Conservation (phyloP, 331 rosid genomes). For the Cydonia oblonga region DNA sequence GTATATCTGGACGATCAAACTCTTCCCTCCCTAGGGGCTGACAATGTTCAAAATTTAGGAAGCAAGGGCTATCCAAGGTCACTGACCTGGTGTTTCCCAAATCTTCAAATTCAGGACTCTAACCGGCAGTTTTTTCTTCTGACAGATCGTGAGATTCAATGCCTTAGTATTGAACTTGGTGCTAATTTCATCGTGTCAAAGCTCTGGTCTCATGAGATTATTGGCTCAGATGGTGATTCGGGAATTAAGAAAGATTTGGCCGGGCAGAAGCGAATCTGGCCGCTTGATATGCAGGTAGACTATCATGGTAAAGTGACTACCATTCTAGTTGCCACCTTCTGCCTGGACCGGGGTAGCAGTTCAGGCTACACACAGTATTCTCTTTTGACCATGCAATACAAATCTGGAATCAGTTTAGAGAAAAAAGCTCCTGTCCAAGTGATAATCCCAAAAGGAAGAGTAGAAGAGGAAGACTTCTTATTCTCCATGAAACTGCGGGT, state of each 20-base stretch:
- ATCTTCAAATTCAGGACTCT: constrained; percentile 30
- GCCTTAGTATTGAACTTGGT: constrained; percentile 46
- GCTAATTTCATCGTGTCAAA: constrained; percentile 45
- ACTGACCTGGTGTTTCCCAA: constrained; percentile 60
- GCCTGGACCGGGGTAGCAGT: constrained; percentile 78
- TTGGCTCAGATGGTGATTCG: constrained; percentile 74
- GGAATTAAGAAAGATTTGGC: constrained; percentile 91
- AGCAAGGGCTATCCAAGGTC: constrained; percentile 89
- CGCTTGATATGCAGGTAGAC: constrained; percentile 76
- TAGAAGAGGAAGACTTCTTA: constrained; percentile 71
- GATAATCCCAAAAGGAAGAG: constrained; percentile 88
- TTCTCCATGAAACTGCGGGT: constrained; percentile 82
- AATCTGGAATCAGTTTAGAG: constrained; percentile 58
- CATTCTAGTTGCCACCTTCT: constrained; percentile 70
- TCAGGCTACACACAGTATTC: constrained; percentile 92
- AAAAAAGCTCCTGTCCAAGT: constrained; percentile 81
- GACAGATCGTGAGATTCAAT: constrained; percentile 73
- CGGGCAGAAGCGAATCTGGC: constrained; percentile 91
- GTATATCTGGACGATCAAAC: constrained; percentile 24
- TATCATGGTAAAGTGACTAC: constrained; percentile 66
- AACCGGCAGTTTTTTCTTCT: constrained; percentile 45
- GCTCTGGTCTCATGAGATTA: constrained; percentile 79
- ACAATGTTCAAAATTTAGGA: constrained; percentile 30
- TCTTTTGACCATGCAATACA: constrained; percentile 81
- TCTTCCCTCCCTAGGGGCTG: constrained; percentile 34